A percentile compares a stretch with the other conserved stretches of the same genome.
Evolutionary conservation across 495 filamentous ascomycete species (phyloP).

Genomic region (Neurospora terricola): DNA sequence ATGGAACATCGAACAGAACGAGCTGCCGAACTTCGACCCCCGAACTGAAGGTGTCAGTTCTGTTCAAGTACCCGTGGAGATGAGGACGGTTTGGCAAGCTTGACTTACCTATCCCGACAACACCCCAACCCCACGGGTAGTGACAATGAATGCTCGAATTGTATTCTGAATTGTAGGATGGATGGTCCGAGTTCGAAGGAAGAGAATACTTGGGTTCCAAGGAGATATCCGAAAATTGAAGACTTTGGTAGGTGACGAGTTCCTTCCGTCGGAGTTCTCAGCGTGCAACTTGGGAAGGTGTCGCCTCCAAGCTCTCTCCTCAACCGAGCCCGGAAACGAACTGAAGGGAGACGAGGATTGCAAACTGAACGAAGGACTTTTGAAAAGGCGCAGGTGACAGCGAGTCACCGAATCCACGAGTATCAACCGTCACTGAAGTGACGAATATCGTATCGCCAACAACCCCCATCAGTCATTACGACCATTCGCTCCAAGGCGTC

Average conservation of each 20-base stretch:
- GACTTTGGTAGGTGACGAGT: not conserved
- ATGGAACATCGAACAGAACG: not conserved
- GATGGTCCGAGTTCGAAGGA: not conserved
- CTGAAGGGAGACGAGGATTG: not conserved
- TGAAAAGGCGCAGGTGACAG: not conserved
- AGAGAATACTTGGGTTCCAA: not conserved
- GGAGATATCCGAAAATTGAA: not conserved
- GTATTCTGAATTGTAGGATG: not conserved
- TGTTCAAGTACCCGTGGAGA: not conserved
- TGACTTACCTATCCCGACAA: not conserved
- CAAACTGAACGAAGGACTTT: not conserved
- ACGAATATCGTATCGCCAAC: not conserved
- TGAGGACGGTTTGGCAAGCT: not conserved
- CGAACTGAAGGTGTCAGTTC: not conserved
- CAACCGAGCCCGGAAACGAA: not conserved
- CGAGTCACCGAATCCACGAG: not conserved
- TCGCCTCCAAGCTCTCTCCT: not conserved
- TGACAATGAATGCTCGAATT: not conserved
- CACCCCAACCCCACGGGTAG: not conserved
- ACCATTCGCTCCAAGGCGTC: not conserved
- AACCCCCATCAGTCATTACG: not conserved
- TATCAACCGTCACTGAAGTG: not conserved
- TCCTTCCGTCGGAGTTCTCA: not conserved
- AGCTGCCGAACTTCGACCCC: not conserved
- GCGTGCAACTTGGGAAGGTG: not conserved